Evolutionary conservation across 202 grass and related monocot genomes (phyloP).

Genomic region (Zizania palustris): DNA sequence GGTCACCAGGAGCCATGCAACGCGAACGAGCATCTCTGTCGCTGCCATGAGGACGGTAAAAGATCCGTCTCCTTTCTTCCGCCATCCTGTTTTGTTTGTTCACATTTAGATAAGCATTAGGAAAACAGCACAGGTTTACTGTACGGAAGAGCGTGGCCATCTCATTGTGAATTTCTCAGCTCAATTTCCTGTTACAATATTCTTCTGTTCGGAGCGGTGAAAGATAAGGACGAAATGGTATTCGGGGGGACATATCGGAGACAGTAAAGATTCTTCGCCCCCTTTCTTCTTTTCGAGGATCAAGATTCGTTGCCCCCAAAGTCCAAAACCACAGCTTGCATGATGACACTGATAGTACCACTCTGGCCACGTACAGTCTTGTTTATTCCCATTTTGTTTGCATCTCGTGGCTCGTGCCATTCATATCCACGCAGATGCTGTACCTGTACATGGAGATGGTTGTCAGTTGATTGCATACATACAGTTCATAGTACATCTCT

Average conservation of each 20-base stretch:
- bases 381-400: neutral
- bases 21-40: conserved; percentile 66
- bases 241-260: conserved; percentile 19
- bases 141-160: neutral
- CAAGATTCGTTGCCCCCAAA: conserved; percentile 21
- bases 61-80: conserved; percentile 8
- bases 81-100: neutral
- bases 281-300: conserved; percentile 17
- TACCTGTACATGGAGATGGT: conserved; percentile 8
- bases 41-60: conserved; percentile 78
- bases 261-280: conserved; percentile 17
- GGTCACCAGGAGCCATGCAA: conserved; percentile 81
- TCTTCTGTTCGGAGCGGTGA: neutral
- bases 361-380: neutral
- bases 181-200: neutral
- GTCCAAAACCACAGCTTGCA: conserved; percentile 32
- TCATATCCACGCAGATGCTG: neutral
- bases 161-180: neutral
- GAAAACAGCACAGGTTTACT: neutral
- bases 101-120: conserved; percentile 19
- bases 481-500: neutral
- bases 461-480: neutral
- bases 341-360: neutral
- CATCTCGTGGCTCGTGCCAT: conserved; percentile 32
- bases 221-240: conserved; percentile 16